Conservation (phyloP, 176 grass and related monocot species). For the Raddia distichophylla region DNA sequence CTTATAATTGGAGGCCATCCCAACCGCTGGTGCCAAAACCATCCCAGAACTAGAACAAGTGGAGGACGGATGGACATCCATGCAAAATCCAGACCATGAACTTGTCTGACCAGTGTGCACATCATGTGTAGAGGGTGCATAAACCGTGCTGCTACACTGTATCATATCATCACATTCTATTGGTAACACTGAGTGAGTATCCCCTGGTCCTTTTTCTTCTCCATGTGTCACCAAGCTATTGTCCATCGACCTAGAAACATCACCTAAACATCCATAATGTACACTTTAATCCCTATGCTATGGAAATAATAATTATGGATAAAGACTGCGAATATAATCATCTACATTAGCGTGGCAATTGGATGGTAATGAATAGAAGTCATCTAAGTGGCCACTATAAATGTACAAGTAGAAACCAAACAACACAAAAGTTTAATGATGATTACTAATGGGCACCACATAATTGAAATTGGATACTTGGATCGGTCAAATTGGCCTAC, state of each 20-base stretch:
- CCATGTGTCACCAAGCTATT: constrained; percentile 16
- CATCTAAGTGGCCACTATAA: constrained; percentile 10
- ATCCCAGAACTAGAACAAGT: constrained; percentile 14
- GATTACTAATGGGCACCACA: not conserved
- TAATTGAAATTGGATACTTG: constrained; percentile 18
- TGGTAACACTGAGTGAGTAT: not conserved
- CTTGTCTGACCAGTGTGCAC: constrained; percentile 22
- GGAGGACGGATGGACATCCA: constrained; percentile 32
- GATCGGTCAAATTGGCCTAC: not conserved
- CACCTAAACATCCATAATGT: constrained; percentile 33
- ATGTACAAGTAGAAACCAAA: not conserved
- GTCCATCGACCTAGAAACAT: constrained; percentile 27
- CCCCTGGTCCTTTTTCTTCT: constrained; percentile 8
- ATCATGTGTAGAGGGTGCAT: constrained; percentile 13
- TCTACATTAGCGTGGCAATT: not conserved
- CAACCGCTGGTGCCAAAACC: constrained; percentile 10
- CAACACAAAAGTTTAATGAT: not conserved
- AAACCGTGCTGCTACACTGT: not conserved
- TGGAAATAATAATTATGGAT: constrained; percentile 3
- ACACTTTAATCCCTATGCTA: not conserved
- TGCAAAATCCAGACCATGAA: not conserved
- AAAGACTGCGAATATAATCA: not conserved
- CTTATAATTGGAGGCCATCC: constrained; percentile 30
- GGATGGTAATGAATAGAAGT: constrained; percentile 13
- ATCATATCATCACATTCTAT: not conserved